phyloP scores from a whole-genome alignment of 1,139 yeast species.

The Komagataea norvegica region DNA sequence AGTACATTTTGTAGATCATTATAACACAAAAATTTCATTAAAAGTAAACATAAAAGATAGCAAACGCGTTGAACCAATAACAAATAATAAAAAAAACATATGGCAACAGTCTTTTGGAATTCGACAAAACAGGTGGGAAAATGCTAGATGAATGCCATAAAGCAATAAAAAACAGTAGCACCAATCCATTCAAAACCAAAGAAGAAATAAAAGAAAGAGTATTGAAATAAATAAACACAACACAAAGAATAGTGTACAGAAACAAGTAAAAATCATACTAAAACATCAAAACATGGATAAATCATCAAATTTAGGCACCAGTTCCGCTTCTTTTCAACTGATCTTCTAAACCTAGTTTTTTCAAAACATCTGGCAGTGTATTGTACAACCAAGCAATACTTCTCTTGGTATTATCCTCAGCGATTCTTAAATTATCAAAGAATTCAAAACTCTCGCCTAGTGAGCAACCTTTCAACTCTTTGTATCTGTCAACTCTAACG shows the following conservation, averaged over 20 bases:
- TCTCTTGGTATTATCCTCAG: conserved; percentile 25
- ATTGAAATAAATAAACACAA: no score
- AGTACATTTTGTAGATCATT: no score
- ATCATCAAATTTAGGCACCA: conserved; percentile 2
- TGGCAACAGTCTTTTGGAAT: no score
- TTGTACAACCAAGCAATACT: conserved; percentile 28
- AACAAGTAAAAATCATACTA: neutral
- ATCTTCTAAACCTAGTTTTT: conserved; percentile 25
- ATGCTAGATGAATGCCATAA: no score
- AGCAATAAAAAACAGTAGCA: no score
- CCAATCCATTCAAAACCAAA: no score
- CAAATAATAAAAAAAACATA: no score
- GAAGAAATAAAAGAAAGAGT: no score
- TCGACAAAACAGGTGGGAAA: no score
- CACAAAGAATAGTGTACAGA: neutral
- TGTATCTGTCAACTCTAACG: conserved; percentile 27
- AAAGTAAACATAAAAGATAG: no score
- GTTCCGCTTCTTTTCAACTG: conserved; percentile 22
- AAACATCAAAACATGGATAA: neutral
- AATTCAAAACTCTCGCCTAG: conserved; percentile 23
- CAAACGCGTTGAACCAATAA: no score
- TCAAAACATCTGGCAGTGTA: conserved; percentile 25
- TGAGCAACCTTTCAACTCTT: conserved; percentile 23
- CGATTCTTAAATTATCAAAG: conserved; percentile 25
- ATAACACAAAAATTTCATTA: conserved; percentile 1